Conservation (phyloP, 2,329 filamentous ascomycete genomes). For the Saccharata proteae region DNA sequence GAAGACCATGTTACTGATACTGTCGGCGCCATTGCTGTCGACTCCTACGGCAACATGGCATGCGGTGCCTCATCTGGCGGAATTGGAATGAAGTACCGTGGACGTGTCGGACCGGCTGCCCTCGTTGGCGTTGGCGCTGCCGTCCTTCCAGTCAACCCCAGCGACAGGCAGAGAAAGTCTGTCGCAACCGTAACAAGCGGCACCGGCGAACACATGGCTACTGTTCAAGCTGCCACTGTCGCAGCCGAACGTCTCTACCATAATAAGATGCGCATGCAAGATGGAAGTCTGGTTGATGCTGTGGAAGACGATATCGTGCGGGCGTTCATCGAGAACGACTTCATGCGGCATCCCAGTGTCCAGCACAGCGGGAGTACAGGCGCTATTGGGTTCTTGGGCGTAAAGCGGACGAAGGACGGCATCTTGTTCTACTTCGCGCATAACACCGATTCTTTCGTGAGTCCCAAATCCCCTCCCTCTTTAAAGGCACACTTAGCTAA, state of each 20-base stretch:
- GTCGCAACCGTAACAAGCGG: slow-evolving; percentile 86
- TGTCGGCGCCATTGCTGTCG: slow-evolving; percentile 89
- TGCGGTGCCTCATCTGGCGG: slow-evolving; percentile 93
- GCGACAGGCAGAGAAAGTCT: slow-evolving; percentile 55
- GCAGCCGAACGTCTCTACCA: slow-evolving; percentile 79
- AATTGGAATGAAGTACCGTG: slow-evolving; percentile 95
- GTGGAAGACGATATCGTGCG: slow-evolving; percentile 70
- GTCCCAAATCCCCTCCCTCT: slow-evolving; percentile 11
- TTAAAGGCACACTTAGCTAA: neutral
- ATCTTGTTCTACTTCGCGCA: slow-evolving; percentile 87
- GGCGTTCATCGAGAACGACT: slow-evolving; percentile 74
- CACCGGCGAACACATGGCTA: slow-evolving; percentile 96
- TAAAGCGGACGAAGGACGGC: slow-evolving; percentile 69
- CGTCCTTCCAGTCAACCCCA: slow-evolving; percentile 64
- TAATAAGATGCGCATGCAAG: slow-evolving; percentile 46
- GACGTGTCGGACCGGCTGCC: slow-evolving; percentile 82
- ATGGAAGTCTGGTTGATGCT: slow-evolving; percentile 46
- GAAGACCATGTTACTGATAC: slow-evolving; percentile 75
- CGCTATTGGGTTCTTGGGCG: slow-evolving; percentile 79
- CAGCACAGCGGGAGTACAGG: slow-evolving; percentile 65
- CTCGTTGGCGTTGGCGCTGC: slow-evolving; percentile 85
- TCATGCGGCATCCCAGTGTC: slow-evolving; percentile 83
- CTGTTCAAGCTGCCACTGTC: slow-evolving; percentile 76
- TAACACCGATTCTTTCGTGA: slow-evolving; percentile 74
- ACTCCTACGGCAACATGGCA: slow-evolving; percentile 74